Conservation (phyloP, 305 asterid species). For the Fraxinus ornus region DNA sequence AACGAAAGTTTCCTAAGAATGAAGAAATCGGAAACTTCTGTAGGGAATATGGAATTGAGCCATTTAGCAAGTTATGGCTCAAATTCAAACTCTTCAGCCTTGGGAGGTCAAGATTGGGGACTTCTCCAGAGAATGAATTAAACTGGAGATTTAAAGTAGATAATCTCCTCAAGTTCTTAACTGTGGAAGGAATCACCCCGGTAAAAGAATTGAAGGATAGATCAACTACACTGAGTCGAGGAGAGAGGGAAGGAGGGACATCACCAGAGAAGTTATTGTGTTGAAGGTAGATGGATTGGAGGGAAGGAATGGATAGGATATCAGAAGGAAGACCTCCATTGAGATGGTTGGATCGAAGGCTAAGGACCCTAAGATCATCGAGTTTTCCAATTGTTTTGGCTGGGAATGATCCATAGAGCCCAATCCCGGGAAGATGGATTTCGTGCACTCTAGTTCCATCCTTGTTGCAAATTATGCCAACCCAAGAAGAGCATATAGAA, state of each 20-base stretch:
- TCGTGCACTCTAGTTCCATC: slow-evolving; percentile 55
- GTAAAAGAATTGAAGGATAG: slow-evolving; percentile 70
- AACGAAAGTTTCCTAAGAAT: slow-evolving; percentile 57
- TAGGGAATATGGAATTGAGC: slow-evolving; percentile 63
- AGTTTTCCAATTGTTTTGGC: slow-evolving; percentile 59
- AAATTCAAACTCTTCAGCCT: slow-evolving; percentile 55
- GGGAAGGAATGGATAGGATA: slow-evolving; percentile 61
- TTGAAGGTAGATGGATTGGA: slow-evolving; percentile 65
- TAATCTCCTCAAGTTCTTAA: slow-evolving; percentile 45
- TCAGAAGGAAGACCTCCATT: slow-evolving; percentile 66
- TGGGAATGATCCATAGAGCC: slow-evolving; percentile 74
- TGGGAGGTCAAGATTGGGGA: slow-evolving; percentile 53
- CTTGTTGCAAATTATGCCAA: slow-evolving; percentile 64
- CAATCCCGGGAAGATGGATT: slow-evolving; percentile 78
- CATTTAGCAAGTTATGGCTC: slow-evolving; percentile 64
- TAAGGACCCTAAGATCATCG: slow-evolving; percentile 60
- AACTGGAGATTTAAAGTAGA: slow-evolving; percentile 56
- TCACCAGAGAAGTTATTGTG: slow-evolving; percentile 72
- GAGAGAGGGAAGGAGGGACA: slow-evolving; percentile 52
- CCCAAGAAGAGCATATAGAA: slow-evolving; percentile 71
- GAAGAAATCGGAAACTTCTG: slow-evolving; percentile 61
- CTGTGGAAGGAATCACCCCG: slow-evolving; percentile 52
- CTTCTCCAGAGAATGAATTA: slow-evolving; percentile 52
- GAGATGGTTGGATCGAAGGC: slow-evolving; percentile 71
- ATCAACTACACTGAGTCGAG: slow-evolving; percentile 55